phyloP scores from a whole-genome alignment of 2,329 filamentous ascomycete species.

The Hymenotorrendiella dingleyae region DNA sequence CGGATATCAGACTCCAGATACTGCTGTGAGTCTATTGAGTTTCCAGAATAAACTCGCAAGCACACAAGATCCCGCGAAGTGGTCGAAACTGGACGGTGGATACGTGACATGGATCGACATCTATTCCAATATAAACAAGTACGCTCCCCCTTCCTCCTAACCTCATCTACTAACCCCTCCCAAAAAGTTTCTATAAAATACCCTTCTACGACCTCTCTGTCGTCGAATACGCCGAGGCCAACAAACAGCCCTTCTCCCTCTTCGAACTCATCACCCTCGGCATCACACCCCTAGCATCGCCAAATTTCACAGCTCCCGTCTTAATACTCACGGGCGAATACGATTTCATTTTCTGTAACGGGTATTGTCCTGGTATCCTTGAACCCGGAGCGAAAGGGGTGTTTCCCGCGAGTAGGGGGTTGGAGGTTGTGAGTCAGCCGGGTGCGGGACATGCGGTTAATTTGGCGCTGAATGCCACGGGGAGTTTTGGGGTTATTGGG shows the following conservation, averaged over 20 bases:
- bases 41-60: slow-evolving; percentile 23
- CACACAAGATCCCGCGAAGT: too few species aligned
- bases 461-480: slow-evolving; percentile 11
- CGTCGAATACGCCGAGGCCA: too few species aligned
- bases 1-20: slow-evolving; percentile 27
- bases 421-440: slow-evolving; percentile 17
- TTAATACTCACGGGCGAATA: slow-evolving; percentile 17
- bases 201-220: too few species aligned
- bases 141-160: slow-evolving; percentile 24
- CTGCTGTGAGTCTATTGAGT: slow-evolving; percentile 5
- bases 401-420: slow-evolving; percentile 9
- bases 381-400: slow-evolving; percentile 17
- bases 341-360: slow-evolving; percentile 20
- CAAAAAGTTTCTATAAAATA: too few species aligned
- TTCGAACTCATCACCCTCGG: slow-evolving; percentile 20
- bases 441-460: slow-evolving; percentile 25
- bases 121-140: too few species aligned
- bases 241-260: slow-evolving; percentile 17
- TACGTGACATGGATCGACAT: too few species aligned
- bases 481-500: too few species aligned
- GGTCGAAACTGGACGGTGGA: slow-evolving; percentile 16
- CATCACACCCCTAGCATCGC: not conserved
- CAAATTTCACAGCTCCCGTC: not conserved
- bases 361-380: slow-evolving; percentile 21
- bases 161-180: too few species aligned